phyloP scores from a whole-genome alignment of 176 grass and related monocot genomes.

The Musa troglodytarum region DNA sequence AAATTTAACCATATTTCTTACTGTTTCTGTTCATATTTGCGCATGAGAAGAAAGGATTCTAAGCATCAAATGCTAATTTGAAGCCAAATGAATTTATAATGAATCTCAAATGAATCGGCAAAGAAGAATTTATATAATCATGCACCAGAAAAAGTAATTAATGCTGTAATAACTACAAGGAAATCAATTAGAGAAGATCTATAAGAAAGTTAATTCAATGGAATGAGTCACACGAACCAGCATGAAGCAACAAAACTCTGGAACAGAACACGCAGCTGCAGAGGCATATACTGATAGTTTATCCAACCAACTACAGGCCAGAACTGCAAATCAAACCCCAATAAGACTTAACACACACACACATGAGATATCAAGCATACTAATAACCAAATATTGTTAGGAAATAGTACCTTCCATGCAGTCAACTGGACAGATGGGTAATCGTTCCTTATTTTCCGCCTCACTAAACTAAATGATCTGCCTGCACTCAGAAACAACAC shows the following conservation, averaged over 20 bases:
- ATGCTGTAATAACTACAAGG: not conserved
- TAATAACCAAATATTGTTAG: not conserved
- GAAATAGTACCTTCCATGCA: constrained; percentile 34
- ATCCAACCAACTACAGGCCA: constrained; percentile 44
- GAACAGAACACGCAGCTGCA: constrained; percentile 40
- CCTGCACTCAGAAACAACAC: constrained; percentile 22
- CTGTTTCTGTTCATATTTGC: too few relatives aligned
- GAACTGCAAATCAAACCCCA: constrained; percentile 27
- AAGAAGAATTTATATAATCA: too few relatives aligned
- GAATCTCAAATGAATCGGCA: too few relatives aligned
- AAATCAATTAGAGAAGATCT: not conserved
- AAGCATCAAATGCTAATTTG: too few relatives aligned
- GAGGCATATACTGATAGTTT: constrained; percentile 39
- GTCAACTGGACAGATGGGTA: constrained; percentile 41
- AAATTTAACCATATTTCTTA: too few relatives aligned
- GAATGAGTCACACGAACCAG: constrained; percentile 27
- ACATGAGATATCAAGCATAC: not conserved
- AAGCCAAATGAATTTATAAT: too few relatives aligned
- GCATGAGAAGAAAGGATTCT: too few relatives aligned
- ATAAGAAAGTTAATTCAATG: not conserved
- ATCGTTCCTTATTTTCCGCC: constrained; percentile 32
- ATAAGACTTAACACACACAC: not conserved
- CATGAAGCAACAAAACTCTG: constrained; percentile 39
- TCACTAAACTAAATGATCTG: constrained; percentile 32
- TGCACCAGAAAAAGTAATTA: not conserved